phyloP scores from a whole-genome alignment of 495 filamentous ascomycete genomes.

The Aspergillus sclerotioniger region DNA sequence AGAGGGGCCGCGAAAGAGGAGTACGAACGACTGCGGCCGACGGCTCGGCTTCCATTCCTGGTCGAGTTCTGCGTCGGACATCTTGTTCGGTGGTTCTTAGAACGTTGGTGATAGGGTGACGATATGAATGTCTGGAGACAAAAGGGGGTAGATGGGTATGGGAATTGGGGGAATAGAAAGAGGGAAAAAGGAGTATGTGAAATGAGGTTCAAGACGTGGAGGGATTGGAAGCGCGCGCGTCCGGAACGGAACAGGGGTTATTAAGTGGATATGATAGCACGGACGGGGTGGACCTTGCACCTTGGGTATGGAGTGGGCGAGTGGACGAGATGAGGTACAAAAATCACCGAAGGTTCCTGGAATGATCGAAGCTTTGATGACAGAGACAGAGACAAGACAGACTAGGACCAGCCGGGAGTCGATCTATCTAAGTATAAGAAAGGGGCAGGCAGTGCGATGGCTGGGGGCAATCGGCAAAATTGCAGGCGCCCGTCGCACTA shows the following conservation, averaged over 20 bases:
- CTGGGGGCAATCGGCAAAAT: constrained; percentile 11
- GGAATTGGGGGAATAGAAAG: constrained; percentile 1
- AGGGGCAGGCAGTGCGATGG: constrained; percentile 3
- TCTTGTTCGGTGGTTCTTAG: constrained; percentile 22
- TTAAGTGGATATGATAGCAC: constrained; percentile 15
- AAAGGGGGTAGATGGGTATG: not conserved
- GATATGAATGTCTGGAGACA: constrained; percentile 7
- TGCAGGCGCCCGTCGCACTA: constrained; percentile 12
- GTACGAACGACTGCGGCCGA: constrained; percentile 78
- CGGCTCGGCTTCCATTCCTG: constrained; percentile 74
- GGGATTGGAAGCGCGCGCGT: constrained; percentile 12
- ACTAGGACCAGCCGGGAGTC: constrained; percentile 28
- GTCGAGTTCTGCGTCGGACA: constrained; percentile 58
- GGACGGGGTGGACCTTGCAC: constrained; percentile 19
- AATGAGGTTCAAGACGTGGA: constrained; percentile 2
- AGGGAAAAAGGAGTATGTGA: constrained; percentile 7
- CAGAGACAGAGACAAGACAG: constrained; percentile 1
- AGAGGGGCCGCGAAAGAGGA: constrained; percentile 9
- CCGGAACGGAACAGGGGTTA: constrained; percentile 7
- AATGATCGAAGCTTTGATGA: constrained; percentile 12
- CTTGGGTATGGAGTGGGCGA: constrained; percentile 4
- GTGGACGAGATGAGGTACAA: constrained; percentile 4
- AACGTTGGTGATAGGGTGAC: not conserved
- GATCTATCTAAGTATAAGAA: constrained; percentile 9
- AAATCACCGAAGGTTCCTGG: constrained; percentile 10